Percentiles rank a stretch among this genome's conserved stretches.
phyloP scores from a whole-genome alignment of 1,284 basidiomycete species.

The Leccinum pachyderme region DNA sequence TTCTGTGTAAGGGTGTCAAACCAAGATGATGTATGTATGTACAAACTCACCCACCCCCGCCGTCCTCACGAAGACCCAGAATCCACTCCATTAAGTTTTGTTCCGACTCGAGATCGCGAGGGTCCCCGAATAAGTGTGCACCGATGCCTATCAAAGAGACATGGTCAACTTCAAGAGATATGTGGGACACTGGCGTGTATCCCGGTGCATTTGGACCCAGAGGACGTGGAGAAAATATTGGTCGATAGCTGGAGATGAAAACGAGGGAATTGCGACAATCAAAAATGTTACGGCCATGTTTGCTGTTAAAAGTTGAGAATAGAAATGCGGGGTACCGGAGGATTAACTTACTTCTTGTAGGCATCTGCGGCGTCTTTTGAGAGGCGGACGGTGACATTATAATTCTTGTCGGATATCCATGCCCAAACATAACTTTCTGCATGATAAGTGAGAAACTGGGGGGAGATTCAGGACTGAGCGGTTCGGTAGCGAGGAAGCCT shows the following conservation, averaged over 20 bases:
- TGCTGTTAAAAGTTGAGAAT: slow-evolving; percentile 7
- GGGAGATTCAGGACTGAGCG: slow-evolving; percentile 8
- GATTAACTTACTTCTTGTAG: slow-evolving; percentile 33
- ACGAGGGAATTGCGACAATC: slow-evolving; percentile 36
- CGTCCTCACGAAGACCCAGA: slow-evolving; percentile 44
- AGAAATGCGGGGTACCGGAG: neutral
- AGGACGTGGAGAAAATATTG: slow-evolving; percentile 49
- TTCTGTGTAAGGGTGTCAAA: slow-evolving; percentile 34
- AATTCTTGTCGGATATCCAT: slow-evolving; percentile 41
- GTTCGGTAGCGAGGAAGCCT: slow-evolving; percentile 3
- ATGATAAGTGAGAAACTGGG: slow-evolving; percentile 38
- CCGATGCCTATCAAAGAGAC: slow-evolving; percentile 38
- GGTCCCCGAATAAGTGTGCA: neutral
- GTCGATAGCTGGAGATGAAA: slow-evolving; percentile 43
- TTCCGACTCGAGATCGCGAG: neutral
- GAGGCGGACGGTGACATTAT: slow-evolving; percentile 40
- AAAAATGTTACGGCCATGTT: slow-evolving; percentile 26
- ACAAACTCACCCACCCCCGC: slow-evolving; percentile 52
- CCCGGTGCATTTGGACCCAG: slow-evolving; percentile 30
- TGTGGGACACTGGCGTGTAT: slow-evolving; percentile 36
- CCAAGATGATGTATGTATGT: slow-evolving; percentile 1
- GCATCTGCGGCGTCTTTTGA: slow-evolving; percentile 36
- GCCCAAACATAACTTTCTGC: slow-evolving; percentile 45
- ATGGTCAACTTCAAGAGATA: slow-evolving; percentile 50
- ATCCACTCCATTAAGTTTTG: slow-evolving; percentile 45